Conservation (phyloP, 1,139 yeast species). For the Suhomyces anneliseae region DNA sequence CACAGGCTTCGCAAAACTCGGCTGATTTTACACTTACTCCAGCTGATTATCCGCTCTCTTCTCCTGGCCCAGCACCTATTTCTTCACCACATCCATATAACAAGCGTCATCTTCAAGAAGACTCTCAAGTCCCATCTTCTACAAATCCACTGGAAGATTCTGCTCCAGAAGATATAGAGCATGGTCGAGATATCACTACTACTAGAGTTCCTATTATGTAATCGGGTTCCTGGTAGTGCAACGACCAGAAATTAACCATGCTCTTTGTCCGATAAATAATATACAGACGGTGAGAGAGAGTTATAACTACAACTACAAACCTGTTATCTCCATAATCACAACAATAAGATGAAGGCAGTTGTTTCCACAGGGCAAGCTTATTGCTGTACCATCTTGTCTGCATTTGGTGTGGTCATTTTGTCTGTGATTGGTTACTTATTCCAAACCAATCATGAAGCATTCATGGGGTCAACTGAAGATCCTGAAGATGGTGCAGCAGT, state of each 20-base stretch:
- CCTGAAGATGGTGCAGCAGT: slow-evolving; percentile 95
- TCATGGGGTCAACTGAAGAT: slow-evolving; percentile 88
- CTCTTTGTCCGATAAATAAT: neutral
- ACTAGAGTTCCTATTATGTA: neutral
- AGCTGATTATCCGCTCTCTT: slow-evolving; percentile 1
- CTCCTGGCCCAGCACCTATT: slow-evolving; percentile 3
- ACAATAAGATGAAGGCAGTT: slow-evolving; percentile 25
- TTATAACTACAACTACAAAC: neutral
- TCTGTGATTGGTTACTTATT: slow-evolving; percentile 83
- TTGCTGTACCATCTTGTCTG: slow-evolving; percentile 90
- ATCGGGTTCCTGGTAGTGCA: slow-evolving; percentile 4
- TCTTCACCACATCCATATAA: slow-evolving; percentile 5
- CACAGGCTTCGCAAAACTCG: neutral
- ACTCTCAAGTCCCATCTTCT: neutral
- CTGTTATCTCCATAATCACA: neutral
- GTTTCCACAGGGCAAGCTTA: slow-evolving; percentile 75
- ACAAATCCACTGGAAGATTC: slow-evolving; percentile 2
- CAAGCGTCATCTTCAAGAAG: neutral
- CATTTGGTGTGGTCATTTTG: slow-evolving; percentile 85
- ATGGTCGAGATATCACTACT: too few relatives aligned
- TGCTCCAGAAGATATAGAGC: slow-evolving; percentile 2
- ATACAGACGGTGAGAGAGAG: neutral
- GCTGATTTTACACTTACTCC: neutral
- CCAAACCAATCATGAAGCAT: slow-evolving; percentile 77
- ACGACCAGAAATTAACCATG: neutral